Conservation (phyloP, 78 protist species). For the Goniomonas avonlea region DNA sequence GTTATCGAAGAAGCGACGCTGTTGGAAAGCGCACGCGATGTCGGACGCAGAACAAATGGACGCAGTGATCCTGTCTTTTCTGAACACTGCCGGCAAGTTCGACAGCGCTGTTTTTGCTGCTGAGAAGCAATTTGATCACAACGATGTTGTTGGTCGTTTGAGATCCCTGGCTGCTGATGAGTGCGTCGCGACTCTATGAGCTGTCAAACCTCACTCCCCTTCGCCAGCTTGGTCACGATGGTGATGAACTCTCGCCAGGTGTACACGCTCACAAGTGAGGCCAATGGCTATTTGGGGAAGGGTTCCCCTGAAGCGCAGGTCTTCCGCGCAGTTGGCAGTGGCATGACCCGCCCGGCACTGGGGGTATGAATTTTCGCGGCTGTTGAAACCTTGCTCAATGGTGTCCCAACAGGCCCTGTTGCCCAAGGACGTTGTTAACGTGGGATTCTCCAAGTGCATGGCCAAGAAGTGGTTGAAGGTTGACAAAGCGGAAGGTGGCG, state of each 20-base stretch:
- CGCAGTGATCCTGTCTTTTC: too few species aligned
- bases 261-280: conserved; percentile 32
- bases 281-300: not conserved
- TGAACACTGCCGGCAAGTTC: too few species aligned
- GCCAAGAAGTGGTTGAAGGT: not conserved
- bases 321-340: not conserved
- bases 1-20: too few species aligned
- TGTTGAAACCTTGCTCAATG: not conserved
- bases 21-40: too few species aligned
- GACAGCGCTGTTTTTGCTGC: too few species aligned
- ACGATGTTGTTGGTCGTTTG: not conserved
- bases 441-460: not conserved
- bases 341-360: not conserved
- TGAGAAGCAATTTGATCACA: not conserved
- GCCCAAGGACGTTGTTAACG: not conserved
- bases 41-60: too few species aligned
- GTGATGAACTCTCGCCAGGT: not conserved
- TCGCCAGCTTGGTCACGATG: not conserved
- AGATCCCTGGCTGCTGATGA: not conserved
- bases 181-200: not conserved
- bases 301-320: conserved; percentile 40
- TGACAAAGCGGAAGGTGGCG: not conserved
- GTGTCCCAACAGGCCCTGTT: not conserved
- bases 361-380: not conserved
- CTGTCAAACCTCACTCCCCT: not conserved